These are phyloP conservation scores for Fusarium sacchari DNA, from an alignment of 2,329 filamentous ascomycete species.

Conservation along the genomic window DNA sequence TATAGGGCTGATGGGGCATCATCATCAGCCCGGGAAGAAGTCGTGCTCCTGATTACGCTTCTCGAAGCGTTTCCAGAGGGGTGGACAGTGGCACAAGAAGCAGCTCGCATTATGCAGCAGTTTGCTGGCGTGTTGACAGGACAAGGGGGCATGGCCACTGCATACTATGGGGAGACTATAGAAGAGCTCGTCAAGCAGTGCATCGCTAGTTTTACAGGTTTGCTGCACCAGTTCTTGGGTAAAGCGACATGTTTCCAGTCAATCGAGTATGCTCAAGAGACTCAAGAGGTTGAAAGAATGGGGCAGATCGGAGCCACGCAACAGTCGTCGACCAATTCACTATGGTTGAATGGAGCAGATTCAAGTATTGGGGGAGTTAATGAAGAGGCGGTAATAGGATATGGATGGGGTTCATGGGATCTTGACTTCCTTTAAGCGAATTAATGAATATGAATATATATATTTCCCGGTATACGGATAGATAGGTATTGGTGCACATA, in stretches of 20 bases:
- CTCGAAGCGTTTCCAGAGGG: slow-evolving; percentile 52
- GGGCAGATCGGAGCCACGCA: slow-evolving; percentile 16
- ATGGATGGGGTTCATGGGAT: slow-evolving; percentile 43
- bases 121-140: slow-evolving; percentile 37
- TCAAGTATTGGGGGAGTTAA: slow-evolving; percentile 23
- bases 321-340: slow-evolving; percentile 28
- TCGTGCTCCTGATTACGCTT: slow-evolving; percentile 48
- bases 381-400: slow-evolving; percentile 36
- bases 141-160: slow-evolving; percentile 25
- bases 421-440: slow-evolving; percentile 39
- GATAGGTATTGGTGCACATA: neutral
- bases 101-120: slow-evolving; percentile 48
- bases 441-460: neutral
- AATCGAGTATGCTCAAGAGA: slow-evolving; percentile 33
- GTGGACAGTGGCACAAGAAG: slow-evolving; percentile 50
- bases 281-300: slow-evolving; percentile 18
- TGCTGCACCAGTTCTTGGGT: slow-evolving; percentile 49
- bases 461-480: neutral
- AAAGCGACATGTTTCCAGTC: slow-evolving; percentile 47
- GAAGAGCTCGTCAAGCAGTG: slow-evolving; percentile 33
- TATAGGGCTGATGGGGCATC: slow-evolving; percentile 28
- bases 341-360: slow-evolving; percentile 35
- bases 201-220: slow-evolving; percentile 34
- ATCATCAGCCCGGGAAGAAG: slow-evolving; percentile 49
- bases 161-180: slow-evolving; percentile 32